phyloP scores from a whole-genome alignment of 352 stramenopile genomes.

The Elongisporangium anandrum region DNA sequence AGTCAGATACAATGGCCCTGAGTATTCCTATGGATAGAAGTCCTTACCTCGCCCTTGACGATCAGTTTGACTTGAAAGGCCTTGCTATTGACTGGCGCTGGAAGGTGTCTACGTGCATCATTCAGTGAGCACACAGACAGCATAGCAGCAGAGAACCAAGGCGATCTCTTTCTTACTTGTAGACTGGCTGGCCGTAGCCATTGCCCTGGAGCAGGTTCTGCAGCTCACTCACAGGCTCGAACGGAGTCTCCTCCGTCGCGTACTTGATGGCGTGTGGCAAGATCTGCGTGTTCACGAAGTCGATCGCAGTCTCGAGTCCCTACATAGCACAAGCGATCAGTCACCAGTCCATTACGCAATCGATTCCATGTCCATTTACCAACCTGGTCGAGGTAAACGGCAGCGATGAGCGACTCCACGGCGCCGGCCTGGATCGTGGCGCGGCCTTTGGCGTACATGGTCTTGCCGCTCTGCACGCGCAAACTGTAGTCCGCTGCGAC shows the following conservation, averaged over 20 bases:
- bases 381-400: conserved; percentile 72
- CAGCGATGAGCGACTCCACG: conserved; percentile 73
- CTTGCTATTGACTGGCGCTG: conserved; percentile 36
- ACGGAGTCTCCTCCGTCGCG: conserved; percentile 44
- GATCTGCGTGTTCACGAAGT: conserved; percentile 62
- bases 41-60: conserved; percentile 61
- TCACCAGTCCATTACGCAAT: conserved; percentile 1
- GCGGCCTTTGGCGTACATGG: conserved; percentile 40
- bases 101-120: conserved; percentile 33
- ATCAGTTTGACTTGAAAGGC: conserved; percentile 53
- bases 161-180: conserved; percentile 55
- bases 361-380: background rate
- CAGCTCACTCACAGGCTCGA: conserved; percentile 56
- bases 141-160: background rate
- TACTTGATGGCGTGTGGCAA: conserved; percentile 50
- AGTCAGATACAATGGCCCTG: no score
- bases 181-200: conserved; percentile 53
- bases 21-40: no score
- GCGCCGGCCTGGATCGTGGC: conserved; percentile 71
- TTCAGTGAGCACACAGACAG: background rate
- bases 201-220: conserved; percentile 69
- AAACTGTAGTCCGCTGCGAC: conserved; percentile 43
- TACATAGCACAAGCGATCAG: conserved; percentile 10
- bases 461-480: conserved; percentile 14
- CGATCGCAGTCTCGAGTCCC: conserved; percentile 58